Evolutionary conservation across 345 rosid species (phyloP).

Genomic region (Odontarrhena argentea): DNA sequence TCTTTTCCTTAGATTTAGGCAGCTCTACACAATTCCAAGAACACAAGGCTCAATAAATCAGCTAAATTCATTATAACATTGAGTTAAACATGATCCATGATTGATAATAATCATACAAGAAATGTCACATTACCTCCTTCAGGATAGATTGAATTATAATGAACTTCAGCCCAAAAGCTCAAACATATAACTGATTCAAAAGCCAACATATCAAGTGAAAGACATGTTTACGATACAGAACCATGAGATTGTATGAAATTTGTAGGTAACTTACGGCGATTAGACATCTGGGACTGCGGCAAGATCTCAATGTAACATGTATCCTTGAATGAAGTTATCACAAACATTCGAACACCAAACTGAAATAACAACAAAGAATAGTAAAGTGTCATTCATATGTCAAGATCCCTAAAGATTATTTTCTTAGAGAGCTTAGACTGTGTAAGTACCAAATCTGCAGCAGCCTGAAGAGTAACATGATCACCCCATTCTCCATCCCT

Average conservation of each 20-base stretch:
- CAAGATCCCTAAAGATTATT: conserved; percentile 17
- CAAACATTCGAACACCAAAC: conserved; percentile 88
- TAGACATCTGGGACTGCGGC: conserved; percentile 61
- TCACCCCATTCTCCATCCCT: conserved; percentile 53
- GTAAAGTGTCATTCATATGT: background rate
- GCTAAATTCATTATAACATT: background rate
- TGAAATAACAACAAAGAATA: conserved; percentile 40
- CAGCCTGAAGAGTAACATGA: conserved; percentile 48
- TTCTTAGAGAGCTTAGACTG: background rate
- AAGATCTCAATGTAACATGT: conserved; percentile 91
- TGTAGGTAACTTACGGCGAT: conserved; percentile 59
- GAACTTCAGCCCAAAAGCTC: conserved; percentile 99
- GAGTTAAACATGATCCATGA: background rate
- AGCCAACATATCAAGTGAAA: background rate
- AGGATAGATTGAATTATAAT: conserved; percentile 91
- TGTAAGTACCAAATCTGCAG: conserved; percentile 42
- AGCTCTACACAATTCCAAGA: conserved; percentile 33
- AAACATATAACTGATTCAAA: conserved; percentile 67
- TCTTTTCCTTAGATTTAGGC: conserved; percentile 35
- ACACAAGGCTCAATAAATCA: background rate
- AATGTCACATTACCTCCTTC: conserved; percentile 63
- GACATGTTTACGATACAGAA: background rate
- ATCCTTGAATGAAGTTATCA: conserved; percentile 88
- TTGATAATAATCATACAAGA: background rate
- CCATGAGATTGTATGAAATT: background rate